Conservation (phyloP, 208 protist genomes). For the Leishmania aethiopica region DNA sequence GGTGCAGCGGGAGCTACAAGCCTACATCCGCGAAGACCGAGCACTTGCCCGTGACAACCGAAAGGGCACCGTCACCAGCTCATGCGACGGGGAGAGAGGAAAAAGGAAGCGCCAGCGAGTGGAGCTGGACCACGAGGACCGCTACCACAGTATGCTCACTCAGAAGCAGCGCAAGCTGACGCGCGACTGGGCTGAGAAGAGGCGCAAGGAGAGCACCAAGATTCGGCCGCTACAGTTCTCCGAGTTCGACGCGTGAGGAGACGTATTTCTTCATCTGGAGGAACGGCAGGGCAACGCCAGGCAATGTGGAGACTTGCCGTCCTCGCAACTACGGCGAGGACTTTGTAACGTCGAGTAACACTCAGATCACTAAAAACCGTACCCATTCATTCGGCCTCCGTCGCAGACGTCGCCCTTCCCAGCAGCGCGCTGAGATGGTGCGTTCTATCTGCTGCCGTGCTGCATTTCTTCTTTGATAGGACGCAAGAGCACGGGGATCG, state of each 20-base stretch:
- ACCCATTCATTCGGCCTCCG: neutral
- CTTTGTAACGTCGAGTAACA: slow-evolving; percentile 2
- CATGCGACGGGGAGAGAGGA: slow-evolving; percentile 14
- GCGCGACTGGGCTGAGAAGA: slow-evolving; percentile 76
- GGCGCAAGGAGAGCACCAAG: slow-evolving; percentile 47
- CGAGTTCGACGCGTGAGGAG: slow-evolving; percentile 73
- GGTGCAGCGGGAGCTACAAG: slow-evolving; percentile 62
- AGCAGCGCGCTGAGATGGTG: neutral
- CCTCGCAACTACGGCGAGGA: neutral
- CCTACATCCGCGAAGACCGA: slow-evolving; percentile 71
- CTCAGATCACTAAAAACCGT: neutral
- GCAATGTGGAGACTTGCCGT: neutral
- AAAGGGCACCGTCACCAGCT: slow-evolving; percentile 37
- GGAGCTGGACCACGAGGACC: slow-evolving; percentile 76
- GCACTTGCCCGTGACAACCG: slow-evolving; percentile 63
- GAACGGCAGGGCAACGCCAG: neutral
- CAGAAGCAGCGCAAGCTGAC: slow-evolving; percentile 87
- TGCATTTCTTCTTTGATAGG: neutral
- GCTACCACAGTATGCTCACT: slow-evolving; percentile 70
- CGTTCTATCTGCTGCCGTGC: neutral
- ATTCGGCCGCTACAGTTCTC: slow-evolving; percentile 76
- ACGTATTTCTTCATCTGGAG: neutral
- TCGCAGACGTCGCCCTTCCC: neutral
- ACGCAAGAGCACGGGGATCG: no score
- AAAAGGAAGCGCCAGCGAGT: slow-evolving; percentile 61